Percentiles rank a stretch among this genome's conserved stretches.
Conservation (phyloP, 768 basidiomycete genomes). For the Kwoniella bestiolae region DNA sequence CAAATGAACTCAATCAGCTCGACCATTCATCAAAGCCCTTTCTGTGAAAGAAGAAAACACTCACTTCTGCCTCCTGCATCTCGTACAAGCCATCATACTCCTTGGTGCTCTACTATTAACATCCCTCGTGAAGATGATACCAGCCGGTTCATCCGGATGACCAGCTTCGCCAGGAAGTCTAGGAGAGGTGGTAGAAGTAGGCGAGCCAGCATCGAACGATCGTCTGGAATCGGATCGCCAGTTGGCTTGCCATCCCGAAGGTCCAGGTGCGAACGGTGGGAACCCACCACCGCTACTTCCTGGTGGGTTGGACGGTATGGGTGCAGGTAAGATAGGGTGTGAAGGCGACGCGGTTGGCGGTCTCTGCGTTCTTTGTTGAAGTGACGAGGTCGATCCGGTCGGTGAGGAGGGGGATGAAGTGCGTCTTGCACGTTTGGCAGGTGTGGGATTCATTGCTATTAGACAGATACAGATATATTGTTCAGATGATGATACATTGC, state of each 20-base stretch:
- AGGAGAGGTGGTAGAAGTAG: constrained; percentile 16
- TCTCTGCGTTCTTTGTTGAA: constrained; percentile 4
- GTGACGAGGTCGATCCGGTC: constrained; percentile 20
- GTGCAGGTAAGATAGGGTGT: constrained; percentile 29
- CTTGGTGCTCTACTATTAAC: constrained; percentile 29
- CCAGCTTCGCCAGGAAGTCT: constrained; percentile 3
- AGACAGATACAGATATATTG: no score
- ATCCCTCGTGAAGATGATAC: constrained; percentile 29
- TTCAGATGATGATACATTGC: no score
- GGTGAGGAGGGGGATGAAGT: constrained; percentile 24
- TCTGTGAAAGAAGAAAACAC: not conserved
- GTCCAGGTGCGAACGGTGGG: constrained; percentile 28
- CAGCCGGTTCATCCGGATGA: constrained; percentile 14
- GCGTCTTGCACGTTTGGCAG: constrained; percentile 27
- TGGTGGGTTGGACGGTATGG: constrained; percentile 25
- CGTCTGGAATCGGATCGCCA: constrained; percentile 22
- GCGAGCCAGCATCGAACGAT: constrained; percentile 30
- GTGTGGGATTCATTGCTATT: constrained; percentile 31
- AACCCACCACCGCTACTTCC: constrained; percentile 13
- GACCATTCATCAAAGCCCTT: not conserved
- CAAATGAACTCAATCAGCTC: not conserved
- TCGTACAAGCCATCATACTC: constrained; percentile 41
- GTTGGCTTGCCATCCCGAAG: constrained; percentile 29
- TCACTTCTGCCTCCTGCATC: constrained; percentile 37
- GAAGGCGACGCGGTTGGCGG: constrained; percentile 28